These are phyloP conservation scores for Eucommia ulmoides DNA, from an alignment of 257 asterid genomes.

Conservation along the genomic window DNA sequence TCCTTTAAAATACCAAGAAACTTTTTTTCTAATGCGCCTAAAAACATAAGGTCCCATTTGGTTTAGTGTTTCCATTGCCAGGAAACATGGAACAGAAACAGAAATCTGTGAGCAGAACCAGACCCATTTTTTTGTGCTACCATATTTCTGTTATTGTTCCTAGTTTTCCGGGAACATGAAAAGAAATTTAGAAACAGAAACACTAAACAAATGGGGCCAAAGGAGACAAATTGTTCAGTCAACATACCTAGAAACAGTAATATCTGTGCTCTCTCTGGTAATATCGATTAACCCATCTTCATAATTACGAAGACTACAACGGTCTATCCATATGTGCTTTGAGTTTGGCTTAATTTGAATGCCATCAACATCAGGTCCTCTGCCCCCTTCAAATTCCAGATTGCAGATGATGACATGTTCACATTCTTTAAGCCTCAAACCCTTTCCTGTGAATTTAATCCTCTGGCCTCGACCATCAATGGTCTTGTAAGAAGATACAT, in stretches of 20 bases:
- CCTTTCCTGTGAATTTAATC: conserved; percentile 59
- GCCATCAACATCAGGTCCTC: conserved; percentile 68
- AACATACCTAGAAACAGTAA: conserved; percentile 69
- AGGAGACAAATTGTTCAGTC: too few species aligned
- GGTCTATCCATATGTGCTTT: conserved; percentile 78
- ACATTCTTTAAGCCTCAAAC: conserved; percentile 72
- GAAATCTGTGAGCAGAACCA: too few species aligned
- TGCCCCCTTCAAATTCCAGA: conserved; percentile 49
- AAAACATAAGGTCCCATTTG: too few species aligned
- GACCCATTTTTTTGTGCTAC: too few species aligned
- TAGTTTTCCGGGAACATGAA: not conserved
- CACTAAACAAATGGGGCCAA: not conserved
- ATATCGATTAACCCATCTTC: conserved; percentile 72
- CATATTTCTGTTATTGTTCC: too few species aligned
- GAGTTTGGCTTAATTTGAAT: conserved; percentile 84
- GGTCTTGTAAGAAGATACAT: conserved; percentile 63
- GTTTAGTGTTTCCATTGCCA: too few species aligned
- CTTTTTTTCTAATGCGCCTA: too few species aligned
- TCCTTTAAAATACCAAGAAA: too few species aligned
- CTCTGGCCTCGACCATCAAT: conserved; percentile 87
- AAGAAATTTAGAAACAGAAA: not conserved
- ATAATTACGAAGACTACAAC: conserved; percentile 71
- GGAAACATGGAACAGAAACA: too few species aligned
- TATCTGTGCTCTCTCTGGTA: conserved; percentile 67
- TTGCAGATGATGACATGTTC: conserved; percentile 84